A percentile compares a stretch with the other conserved stretches of the same genome.
These are phyloP conservation scores for Bjerkandera adusta DNA, from an alignment of 1,284 basidiomycete species.

Conservation along the genomic window DNA sequence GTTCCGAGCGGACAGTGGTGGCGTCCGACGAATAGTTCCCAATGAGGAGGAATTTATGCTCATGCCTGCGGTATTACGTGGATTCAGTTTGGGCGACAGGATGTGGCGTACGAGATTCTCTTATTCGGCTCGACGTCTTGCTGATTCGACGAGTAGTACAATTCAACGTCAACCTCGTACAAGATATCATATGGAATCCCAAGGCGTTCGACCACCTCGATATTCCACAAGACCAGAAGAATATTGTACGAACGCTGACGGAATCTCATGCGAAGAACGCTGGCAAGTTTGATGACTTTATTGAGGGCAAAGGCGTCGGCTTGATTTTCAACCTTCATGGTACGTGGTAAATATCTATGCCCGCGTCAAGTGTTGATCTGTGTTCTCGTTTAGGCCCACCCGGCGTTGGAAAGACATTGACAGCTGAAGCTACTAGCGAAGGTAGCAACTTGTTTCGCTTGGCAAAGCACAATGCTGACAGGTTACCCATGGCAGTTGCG, in stretches of 20 bases:
- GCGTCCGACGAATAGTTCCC: no score
- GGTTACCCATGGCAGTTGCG: no score
- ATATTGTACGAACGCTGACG: conserved; percentile 29
- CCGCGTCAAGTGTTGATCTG: conserved; percentile 26
- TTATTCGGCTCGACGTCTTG: no score
- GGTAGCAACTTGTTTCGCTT: no score
- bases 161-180: conserved; percentile 28
- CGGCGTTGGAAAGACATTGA: conserved; percentile 36
- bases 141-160: conserved; percentile 24
- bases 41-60: no score
- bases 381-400: conserved; percentile 17
- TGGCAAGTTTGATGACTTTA: conserved; percentile 28
- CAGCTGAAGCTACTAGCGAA: conserved; percentile 35
- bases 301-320: conserved; percentile 31
- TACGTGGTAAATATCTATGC: no score
- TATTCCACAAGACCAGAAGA: conserved; percentile 28
- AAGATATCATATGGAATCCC: conserved; percentile 29
- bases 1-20: no score
- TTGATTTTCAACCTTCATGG: no score
- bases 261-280: conserved; percentile 21
- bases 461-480: no score
- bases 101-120: not conserved
- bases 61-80: no score
- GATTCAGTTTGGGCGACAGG: not conserved
- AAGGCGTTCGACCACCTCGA: conserved; percentile 30